phyloP scores from a whole-genome alignment of 192 early-diverging fungal genomes.

The Gryganskiella cystojenkinii region DNA sequence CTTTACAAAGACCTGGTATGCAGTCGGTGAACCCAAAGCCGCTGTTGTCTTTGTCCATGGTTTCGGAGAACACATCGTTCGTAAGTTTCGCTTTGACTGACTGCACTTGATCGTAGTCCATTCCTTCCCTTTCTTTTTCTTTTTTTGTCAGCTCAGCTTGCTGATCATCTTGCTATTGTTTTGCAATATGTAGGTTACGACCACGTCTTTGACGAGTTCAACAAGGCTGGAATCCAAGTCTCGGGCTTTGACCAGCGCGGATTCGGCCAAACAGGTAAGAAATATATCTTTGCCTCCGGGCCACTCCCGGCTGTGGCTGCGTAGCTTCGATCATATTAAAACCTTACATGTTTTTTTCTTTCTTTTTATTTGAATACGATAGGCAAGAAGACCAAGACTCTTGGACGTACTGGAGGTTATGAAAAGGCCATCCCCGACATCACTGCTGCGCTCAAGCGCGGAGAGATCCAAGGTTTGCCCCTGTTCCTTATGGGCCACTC shows the following conservation, averaged over 20 bases:
- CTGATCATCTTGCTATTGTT: not conserved
- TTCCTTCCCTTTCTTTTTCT: too few relatives aligned
- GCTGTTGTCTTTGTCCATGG: conserved; percentile 62
- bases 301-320: not conserved
- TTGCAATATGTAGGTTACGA: conserved; percentile 55
- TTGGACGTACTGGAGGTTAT: conserved; percentile 62
- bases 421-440: conserved; percentile 60
- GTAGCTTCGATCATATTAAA: too few relatives aligned
- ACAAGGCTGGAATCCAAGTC: conserved; percentile 64
- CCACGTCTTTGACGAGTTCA: conserved; percentile 66
- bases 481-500: conserved; percentile 67
- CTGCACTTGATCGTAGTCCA: too few relatives aligned
- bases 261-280: conserved; percentile 66
- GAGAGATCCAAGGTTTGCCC: conserved; percentile 52
- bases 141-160: not conserved
- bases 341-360: conserved; percentile 2
- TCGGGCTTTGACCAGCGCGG: conserved; percentile 74
- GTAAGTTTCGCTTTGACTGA: too few relatives aligned
- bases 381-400: conserved; percentile 56
- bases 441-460: conserved; percentile 51
- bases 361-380: not conserved
- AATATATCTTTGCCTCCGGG: not conserved
- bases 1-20: conserved; percentile 65
- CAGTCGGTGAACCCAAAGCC: conserved; percentile 37
- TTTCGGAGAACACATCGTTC: conserved; percentile 63